Conservation (phyloP, 805 yeast genomes). For the Wickerhamiella bombiphila region DNA sequence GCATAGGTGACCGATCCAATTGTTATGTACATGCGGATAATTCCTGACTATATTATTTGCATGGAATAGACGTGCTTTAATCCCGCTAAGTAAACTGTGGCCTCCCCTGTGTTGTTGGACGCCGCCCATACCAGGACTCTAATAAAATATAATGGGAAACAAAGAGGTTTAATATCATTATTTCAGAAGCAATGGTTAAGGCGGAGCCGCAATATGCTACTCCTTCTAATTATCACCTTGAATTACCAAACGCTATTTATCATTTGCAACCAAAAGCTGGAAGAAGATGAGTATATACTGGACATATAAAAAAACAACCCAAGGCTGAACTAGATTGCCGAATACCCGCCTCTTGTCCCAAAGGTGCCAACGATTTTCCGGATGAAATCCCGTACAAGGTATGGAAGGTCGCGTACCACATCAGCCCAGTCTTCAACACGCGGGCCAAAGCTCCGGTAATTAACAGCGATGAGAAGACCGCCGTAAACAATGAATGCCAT, state of each 20-base stretch:
- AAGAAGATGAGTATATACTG: neutral
- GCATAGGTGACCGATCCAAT: neutral
- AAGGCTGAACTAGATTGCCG: slow-evolving; percentile 53
- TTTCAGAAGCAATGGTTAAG: too few species aligned
- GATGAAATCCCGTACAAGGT: slow-evolving; percentile 58
- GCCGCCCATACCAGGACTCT: neutral
- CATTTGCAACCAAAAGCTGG: too few species aligned
- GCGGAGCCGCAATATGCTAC: too few species aligned
- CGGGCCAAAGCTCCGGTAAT: slow-evolving; percentile 46
- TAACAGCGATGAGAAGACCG: slow-evolving; percentile 61
- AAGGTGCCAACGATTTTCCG: slow-evolving; percentile 57
- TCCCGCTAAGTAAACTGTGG: neutral
- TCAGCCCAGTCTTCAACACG: slow-evolving; percentile 36
- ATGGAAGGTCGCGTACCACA: slow-evolving; percentile 50
- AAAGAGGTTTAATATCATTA: too few species aligned
- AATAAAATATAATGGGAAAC: too few species aligned
- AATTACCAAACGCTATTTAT: too few species aligned
- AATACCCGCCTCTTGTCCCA: slow-evolving; percentile 70
- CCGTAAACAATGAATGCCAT: slow-evolving; percentile 57
- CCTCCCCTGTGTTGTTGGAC: neutral
- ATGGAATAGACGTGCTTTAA: neutral
- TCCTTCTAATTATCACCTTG: too few species aligned
- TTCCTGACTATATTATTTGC: neutral
- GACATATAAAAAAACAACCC: slow-evolving; percentile 5
- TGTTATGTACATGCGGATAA: neutral